These are phyloP conservation scores for Pezicula carpinea DNA, from an alignment of 2,329 filamentous ascomycete genomes.

Conservation along the genomic window DNA sequence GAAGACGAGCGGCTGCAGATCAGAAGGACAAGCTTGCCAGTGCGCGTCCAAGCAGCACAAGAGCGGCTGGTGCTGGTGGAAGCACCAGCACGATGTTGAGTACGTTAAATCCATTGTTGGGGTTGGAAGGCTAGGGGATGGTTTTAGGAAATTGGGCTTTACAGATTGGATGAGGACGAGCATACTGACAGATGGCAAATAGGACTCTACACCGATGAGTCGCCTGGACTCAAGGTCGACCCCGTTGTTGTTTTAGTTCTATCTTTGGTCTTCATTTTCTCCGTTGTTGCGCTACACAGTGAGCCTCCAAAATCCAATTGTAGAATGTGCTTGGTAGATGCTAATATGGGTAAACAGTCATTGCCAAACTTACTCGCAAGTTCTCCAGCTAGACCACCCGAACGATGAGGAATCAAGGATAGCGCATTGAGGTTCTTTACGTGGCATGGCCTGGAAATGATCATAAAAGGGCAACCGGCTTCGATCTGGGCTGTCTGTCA, in stretches of 20 bases:
- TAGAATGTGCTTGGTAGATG: neutral
- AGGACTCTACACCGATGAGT: constrained; percentile 98
- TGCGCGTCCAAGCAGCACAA: constrained; percentile 85
- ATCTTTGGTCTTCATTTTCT: constrained; percentile 97
- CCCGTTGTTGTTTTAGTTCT: constrained; percentile 95
- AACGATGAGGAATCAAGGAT: neutral
- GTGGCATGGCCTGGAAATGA: neutral
- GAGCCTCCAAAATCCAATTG: neutral
- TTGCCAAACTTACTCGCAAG: constrained; percentile 89
- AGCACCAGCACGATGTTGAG: constrained; percentile 98
- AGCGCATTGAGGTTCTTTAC: neutral
- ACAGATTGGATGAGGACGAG: neutral
- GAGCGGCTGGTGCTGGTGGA: constrained; percentile 88
- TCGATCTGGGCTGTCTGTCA: neutral
- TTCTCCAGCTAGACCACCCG: constrained; percentile 48
- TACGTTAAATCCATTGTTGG: constrained; percentile 43
- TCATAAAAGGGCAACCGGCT: neutral
- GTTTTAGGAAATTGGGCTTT: too few relatives aligned
- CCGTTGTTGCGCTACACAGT: constrained; percentile 96
- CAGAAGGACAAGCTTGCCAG: constrained; percentile 97
- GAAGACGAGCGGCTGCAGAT: constrained; percentile 91
- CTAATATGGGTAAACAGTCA: constrained; percentile 52
- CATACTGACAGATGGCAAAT: constrained; percentile 8
- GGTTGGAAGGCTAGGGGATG: neutral
- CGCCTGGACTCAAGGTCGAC: constrained; percentile 93